These are phyloP conservation scores for Entomortierella lignicola DNA, from an alignment of 192 early-diverging fungal species.

Conservation along the genomic window DNA sequence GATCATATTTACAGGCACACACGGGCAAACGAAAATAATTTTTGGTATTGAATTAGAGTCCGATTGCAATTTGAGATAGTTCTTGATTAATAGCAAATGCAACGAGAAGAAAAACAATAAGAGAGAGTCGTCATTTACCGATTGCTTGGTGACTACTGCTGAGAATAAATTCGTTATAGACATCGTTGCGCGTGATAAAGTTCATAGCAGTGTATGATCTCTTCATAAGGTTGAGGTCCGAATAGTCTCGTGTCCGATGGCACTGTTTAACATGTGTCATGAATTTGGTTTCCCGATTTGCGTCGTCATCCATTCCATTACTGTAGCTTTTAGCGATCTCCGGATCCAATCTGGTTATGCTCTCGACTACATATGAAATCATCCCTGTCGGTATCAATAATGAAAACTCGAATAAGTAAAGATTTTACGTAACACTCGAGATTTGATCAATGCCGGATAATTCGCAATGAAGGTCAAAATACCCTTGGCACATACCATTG, in stretches of 20 bases:
- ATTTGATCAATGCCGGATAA: too few relatives aligned
- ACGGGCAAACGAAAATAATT: background rate
- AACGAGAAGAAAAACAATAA: too few relatives aligned
- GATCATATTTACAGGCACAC: background rate
- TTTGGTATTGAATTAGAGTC: too few relatives aligned
- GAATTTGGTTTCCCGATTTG: slow-evolving; percentile 43
- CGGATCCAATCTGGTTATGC: slow-evolving; percentile 46
- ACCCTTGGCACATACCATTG: slow-evolving; percentile 12
- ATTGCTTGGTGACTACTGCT: slow-evolving; percentile 39
- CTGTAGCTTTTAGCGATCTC: slow-evolving; percentile 27
- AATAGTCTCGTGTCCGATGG: slow-evolving; percentile 29
- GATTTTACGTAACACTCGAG: too few relatives aligned
- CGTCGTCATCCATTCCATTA: slow-evolving; percentile 13
- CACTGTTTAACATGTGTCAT: slow-evolving; percentile 29
- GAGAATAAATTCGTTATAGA: slow-evolving; percentile 53
- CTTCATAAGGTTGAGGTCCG: slow-evolving; percentile 49
- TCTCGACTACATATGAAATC: slow-evolving; percentile 32
- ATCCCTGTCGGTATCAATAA: slow-evolving; percentile 15
- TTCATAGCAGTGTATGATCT: slow-evolving; percentile 53
- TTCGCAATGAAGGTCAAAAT: background rate
- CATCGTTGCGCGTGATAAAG: slow-evolving; percentile 38
- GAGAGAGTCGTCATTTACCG: slow-evolving; percentile 8
- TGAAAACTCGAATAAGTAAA: background rate
- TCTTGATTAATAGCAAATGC: too few relatives aligned
- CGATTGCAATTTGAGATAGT: too few relatives aligned